Evolutionary conservation across 176 grass and related monocot genomes (phyloP), one percentile per base, ranked within the genome.

Genomic region (Secale cereale): DNA sequence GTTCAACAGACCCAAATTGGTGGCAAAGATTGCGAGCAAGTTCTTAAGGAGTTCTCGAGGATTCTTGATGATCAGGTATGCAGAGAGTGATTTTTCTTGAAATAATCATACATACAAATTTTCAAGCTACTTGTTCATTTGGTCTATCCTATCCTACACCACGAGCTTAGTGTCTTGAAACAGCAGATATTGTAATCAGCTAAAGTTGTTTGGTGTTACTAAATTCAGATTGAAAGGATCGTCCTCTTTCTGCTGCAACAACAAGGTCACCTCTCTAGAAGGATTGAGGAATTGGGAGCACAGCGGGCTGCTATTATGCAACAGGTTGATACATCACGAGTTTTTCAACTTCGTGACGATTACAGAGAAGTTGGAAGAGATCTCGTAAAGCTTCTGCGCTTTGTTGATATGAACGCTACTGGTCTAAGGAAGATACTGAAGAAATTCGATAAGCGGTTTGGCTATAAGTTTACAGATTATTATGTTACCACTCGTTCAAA

Each of bases 391-490:
- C 91, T 99, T 88, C 91, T 96, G 40, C 85, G 70, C 69, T 99
- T 99, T 89, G 86, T 99, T 33, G 91, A 99, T 50, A 50, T 99
- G 36, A 99, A 99, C 80, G 97, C 97, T 64, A 99, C 90, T 9
- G 97, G 90, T 56, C 84, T 99, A 79, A 79, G 94, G 67, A 99
- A 99, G 85, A 96, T 99, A 68, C 89, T 99, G 72, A 99, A 99
- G 93, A 99, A 99, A 75, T 96, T 99, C 76, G 97, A 99, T 91
- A 94, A 99, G 77, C 86, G 93, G 10, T 96, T 99, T 43, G 93
- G 91, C 27, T 96, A 96, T 83, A 99, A 86, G 60, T 96, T 99
- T 82, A 96, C 90, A 59, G 91, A 99, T 89, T 92, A 99, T 75
- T 99, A 99, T 89, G 71, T 99, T 74, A 89, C 89, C 19, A 99